phyloP scores from a whole-genome alignment of 441 rosid genomes.

The Dalechampia spathulata region DNA sequence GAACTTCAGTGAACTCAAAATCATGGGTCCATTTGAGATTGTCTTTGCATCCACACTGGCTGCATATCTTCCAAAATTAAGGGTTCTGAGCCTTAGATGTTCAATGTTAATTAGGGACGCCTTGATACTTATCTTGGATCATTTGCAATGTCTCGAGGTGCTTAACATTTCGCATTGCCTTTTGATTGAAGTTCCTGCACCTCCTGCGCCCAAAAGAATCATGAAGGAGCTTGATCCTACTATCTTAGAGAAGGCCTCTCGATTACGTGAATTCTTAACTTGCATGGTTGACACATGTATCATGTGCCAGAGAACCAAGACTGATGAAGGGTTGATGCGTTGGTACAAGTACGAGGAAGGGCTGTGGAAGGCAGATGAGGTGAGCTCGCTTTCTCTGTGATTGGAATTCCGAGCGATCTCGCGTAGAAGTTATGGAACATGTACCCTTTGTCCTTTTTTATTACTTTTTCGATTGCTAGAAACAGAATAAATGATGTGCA shows the following conservation, averaged over 20 bases:
- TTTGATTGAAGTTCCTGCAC: constrained; percentile 33
- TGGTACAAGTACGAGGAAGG: constrained; percentile 89
- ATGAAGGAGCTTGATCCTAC: constrained; percentile 39
- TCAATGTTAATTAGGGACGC: constrained; percentile 47
- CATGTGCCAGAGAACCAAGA: constrained; percentile 68
- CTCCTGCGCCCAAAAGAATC: constrained; percentile 36
- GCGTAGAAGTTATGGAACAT: constrained; percentile 2
- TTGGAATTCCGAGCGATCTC: constrained; percentile 13
- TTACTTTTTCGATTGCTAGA: constrained; percentile 12
- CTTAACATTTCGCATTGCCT: constrained; percentile 83
- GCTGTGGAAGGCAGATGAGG: constrained; percentile 75
- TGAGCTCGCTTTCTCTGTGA: constrained; percentile 57
- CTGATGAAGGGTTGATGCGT: constrained; percentile 76
- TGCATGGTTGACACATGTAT: constrained; percentile 61
- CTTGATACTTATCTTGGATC: constrained; percentile 48
- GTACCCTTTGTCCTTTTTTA: neutral
- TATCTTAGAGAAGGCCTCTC: constrained; percentile 49
- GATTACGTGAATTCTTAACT: constrained; percentile 46
- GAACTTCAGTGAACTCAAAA: constrained; percentile 56
- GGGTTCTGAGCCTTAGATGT: constrained; percentile 71
- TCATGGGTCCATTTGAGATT: constrained; percentile 77
- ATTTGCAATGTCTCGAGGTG: constrained; percentile 49
- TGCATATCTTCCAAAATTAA: constrained; percentile 41
- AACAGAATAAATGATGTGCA: constrained; percentile 14
- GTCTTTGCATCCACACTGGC: constrained; percentile 45